These are phyloP conservation scores for Setaria viridis DNA, from an alignment of 202 grass and related monocot species.

Conservation along the genomic window DNA sequence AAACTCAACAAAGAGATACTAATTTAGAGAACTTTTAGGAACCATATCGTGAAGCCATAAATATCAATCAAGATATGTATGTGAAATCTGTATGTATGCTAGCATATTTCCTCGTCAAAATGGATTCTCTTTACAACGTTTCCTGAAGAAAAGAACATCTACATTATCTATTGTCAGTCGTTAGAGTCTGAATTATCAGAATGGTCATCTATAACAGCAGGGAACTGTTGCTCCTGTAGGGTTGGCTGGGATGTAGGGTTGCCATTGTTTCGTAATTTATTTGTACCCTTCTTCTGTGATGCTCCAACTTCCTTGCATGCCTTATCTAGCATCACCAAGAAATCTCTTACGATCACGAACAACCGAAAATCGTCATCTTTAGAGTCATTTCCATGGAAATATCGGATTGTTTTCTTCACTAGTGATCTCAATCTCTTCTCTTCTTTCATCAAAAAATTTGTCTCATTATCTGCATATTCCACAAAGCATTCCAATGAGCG, in stretches of 20 bases:
- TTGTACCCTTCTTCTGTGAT: slow-evolving; percentile 56
- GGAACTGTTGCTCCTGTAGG: slow-evolving; percentile 53
- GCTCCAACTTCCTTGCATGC: slow-evolving; percentile 68
- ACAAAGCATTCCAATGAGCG: slow-evolving; percentile 46
- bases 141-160: slow-evolving; percentile 8
- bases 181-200: slow-evolving; percentile 63
- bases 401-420: slow-evolving; percentile 64
- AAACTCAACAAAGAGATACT: background rate
- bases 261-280: slow-evolving; percentile 32
- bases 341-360: slow-evolving; percentile 68
- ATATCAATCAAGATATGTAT: slow-evolving; percentile 22
- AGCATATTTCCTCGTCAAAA: slow-evolving; percentile 34
- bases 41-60: background rate
- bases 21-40: background rate
- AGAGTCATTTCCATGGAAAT: slow-evolving; percentile 73
- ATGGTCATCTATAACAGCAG: slow-evolving; percentile 45
- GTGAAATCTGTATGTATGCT: slow-evolving; percentile 32
- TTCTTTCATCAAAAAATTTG: slow-evolving; percentile 64
- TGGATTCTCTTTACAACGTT: slow-evolving; percentile 12
- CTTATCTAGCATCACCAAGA: slow-evolving; percentile 75
- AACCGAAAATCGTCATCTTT: slow-evolving; percentile 70
- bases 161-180: slow-evolving; percentile 29
- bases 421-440: slow-evolving; percentile 66
- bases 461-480: slow-evolving; percentile 53
- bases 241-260: slow-evolving; percentile 40